Base-by-base conservation (phyloP, 1,284 basidiomycete species). In the Taiwanofungus camphoratus region DNA sequence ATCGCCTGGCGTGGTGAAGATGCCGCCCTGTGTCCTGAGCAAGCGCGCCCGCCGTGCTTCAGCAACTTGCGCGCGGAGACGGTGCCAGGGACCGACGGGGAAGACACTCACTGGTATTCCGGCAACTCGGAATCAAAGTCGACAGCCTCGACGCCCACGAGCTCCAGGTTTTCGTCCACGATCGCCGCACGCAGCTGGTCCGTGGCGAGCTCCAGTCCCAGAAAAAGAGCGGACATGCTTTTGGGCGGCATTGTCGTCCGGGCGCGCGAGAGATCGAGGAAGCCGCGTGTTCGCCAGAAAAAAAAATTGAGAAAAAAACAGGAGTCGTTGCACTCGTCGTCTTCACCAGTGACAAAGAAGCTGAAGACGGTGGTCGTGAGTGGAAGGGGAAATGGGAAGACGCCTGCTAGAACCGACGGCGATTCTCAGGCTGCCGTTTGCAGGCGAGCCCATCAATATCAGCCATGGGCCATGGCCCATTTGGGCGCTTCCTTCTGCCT, bases 1-100 rank as follows among this genome's bases (percentile, higher is more conserved):
- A 64, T 89, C 86, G 24, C 86, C 86, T 3, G 83, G 82, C 0
- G 85, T 86, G 31, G 86, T 89, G 62, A 89, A 87, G 49, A 89
- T 86, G 5, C 87, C 87, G 32, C 86, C 83, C 51, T 85, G 82
- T 1, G 87, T 90, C 61, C 87, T 90, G 55, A 5, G 27, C 34
- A 42, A 22, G 7, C n/a, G 21, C 11, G 19, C 8, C 24, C 7
- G 19, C 23, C n/a, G 11, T 18, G 7, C 26, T 36, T 37, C 38
- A 40, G 33, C 20, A 39, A 23, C 20, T 16, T 29, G 20, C 23
- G 12, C 20, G 16, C 13, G 12, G 22, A 20, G 13, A 27, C 15
- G 11, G 34, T 11, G n/a, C 12, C 11, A 39, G 21, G 15, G 21
- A 18, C 19, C n/a, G 22, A 37, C 32, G 16, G 30, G 12, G 39